A percentile compares a stretch with the other conserved stretches of the same genome.
Evolutionary conservation across 805 yeast species (phyloP).

Genomic region (Teunomyces stri): DNA sequence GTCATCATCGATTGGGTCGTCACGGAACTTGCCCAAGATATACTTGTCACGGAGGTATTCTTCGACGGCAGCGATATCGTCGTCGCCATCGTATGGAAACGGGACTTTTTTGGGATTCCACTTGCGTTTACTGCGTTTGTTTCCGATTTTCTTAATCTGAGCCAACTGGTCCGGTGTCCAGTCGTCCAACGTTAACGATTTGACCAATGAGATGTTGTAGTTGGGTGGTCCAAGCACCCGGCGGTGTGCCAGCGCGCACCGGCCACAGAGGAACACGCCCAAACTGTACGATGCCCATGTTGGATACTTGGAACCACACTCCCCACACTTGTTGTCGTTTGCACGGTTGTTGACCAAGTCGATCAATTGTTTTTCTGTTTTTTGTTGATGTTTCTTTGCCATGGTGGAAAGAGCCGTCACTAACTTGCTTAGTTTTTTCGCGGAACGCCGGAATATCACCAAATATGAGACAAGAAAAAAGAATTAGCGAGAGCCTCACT

Average conservation of each 20-base stretch:
- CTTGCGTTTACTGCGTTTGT: slow-evolving; percentile 51
- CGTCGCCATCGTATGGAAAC: slow-evolving; percentile 76
- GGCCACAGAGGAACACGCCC: slow-evolving; percentile 77
- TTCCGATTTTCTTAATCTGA: slow-evolving; percentile 49
- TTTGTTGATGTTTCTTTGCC: slow-evolving; percentile 42
- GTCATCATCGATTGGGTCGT: slow-evolving; percentile 35
- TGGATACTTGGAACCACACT: slow-evolving; percentile 67
- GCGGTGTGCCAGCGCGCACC: slow-evolving; percentile 80
- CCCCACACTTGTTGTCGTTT: slow-evolving; percentile 75
- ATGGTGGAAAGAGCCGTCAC: slow-evolving; percentile 10
- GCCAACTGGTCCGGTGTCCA: slow-evolving; percentile 64
- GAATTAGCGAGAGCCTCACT: too few relatives aligned
- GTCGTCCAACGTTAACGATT: slow-evolving; percentile 68
- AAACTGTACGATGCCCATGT: slow-evolving; percentile 52
- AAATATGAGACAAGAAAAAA: not conserved
- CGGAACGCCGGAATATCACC: not conserved
- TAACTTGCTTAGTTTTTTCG: slow-evolving; percentile 1
- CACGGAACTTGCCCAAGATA: slow-evolving; percentile 56
- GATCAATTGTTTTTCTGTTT: slow-evolving; percentile 51
- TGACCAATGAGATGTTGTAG: slow-evolving; percentile 53
- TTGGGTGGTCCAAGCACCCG: slow-evolving; percentile 54
- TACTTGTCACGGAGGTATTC: slow-evolving; percentile 67
- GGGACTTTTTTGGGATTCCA: slow-evolving; percentile 73
- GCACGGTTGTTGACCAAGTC: slow-evolving; percentile 56
- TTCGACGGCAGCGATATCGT: slow-evolving; percentile 52